phyloP scores from a whole-genome alignment of 106 monocot species.

The Dioscorea dumetorum region DNA sequence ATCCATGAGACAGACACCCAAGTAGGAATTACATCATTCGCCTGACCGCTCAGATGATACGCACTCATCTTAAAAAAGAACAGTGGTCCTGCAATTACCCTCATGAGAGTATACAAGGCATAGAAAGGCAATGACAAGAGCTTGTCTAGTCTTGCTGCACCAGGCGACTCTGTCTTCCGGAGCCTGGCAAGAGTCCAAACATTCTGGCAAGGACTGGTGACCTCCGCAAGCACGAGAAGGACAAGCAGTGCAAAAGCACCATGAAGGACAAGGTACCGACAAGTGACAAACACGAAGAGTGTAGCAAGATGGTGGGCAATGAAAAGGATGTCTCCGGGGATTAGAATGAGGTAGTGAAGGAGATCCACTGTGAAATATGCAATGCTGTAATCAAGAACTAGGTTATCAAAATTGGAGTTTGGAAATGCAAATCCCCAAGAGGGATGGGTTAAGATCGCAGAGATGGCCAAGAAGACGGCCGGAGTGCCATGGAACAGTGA shows the following conservation, averaged over 20 bases:
- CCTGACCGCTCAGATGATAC: slow-evolving; percentile 60
- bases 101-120: slow-evolving; percentile 55
- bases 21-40: slow-evolving; percentile 55
- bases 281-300: slow-evolving; percentile 89
- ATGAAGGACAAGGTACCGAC: slow-evolving; percentile 60
- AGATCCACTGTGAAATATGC: slow-evolving; percentile 84
- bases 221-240: slow-evolving; percentile 74
- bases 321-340: slow-evolving; percentile 70
- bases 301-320: slow-evolving; percentile 98
- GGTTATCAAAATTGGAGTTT: slow-evolving; percentile 49
- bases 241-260: slow-evolving; percentile 72
- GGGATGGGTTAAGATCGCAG: slow-evolving; percentile 26
- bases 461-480: slow-evolving; percentile 44
- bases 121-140: slow-evolving; percentile 73
- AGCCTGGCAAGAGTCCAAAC: slow-evolving; percentile 80
- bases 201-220: slow-evolving; percentile 86
- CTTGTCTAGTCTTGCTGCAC: slow-evolving; percentile 42
- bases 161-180: slow-evolving; percentile 28
- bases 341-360: slow-evolving; percentile 67
- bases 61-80: slow-evolving; percentile 85
- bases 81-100: slow-evolving; percentile 61
- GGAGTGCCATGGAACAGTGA: slow-evolving; percentile 79
- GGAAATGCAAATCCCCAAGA: slow-evolving; percentile 37
- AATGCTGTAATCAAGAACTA: slow-evolving; percentile 85
- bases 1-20: slow-evolving; percentile 91